Base-by-base conservation (phyloP, 129 eudicot species). In the Centella asiatica region DNA sequence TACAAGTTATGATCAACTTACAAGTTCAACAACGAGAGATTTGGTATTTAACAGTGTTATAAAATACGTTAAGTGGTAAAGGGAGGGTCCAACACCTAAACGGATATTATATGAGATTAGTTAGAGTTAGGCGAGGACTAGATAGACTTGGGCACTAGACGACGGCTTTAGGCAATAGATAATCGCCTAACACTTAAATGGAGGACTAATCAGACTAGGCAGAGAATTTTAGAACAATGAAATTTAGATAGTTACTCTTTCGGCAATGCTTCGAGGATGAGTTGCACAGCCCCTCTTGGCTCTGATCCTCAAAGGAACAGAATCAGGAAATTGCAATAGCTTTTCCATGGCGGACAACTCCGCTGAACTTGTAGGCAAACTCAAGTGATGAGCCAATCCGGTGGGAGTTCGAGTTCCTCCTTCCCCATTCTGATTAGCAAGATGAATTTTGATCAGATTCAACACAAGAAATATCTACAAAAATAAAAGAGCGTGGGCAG, bases 251-350 rank as follows among this genome's bases (percentile, higher is more conserved):
- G 4, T 71, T 80, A 92, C 96, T 84, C 99, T 82, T 74, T 92
- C 99, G 5, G 96, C 99, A 48, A 93, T 87, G 74, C 99, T 93
- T 26, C 96, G 80, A 3, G 96, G 99, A 67, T 93, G 99, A 72
- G 98, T 92, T 24, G 98, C 98, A 65, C 80, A 86, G 25, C 98
- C 98, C 72, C 98, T 71, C 69, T 87, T 93, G 3, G 99, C 99
- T 67, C 96, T 72, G 49, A 81, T 62, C 44, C 56, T 82, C 54
- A 84, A 74, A 2, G 93, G 92, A 17, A 82, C 95, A 3, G 89
- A 62, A 63, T 87, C 96, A 55, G 78, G 90, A 65, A 69, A 69
- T 10, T 77, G 79, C 50, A 80, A 9, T 2, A 84, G 53, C 17
- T 77, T 78, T 62, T 86, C 89, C 83, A 79, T 82, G 24, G 58